These are phyloP conservation scores for Capsicum baccatum DNA, from an alignment of 257 asterid genomes.

Conservation along the genomic window DNA sequence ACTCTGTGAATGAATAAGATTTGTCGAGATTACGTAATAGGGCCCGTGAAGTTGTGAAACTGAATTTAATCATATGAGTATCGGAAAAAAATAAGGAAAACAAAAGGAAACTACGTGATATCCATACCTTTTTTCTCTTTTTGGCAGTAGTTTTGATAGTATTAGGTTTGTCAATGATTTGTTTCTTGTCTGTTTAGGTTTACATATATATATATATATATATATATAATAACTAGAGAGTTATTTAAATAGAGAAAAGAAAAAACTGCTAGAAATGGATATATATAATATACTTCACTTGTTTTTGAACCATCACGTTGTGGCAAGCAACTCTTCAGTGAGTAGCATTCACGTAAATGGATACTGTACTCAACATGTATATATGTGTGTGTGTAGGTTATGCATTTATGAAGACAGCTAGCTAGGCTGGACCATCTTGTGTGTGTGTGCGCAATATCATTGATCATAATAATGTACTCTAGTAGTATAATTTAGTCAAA, in stretches of 20 bases:
- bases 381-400: no score
- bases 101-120: background rate
- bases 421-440: background rate
- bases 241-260: background rate
- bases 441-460: background rate
- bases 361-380: no score
- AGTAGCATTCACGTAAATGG: slow-evolving; percentile 23
- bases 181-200: background rate
- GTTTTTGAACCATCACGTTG: background rate
- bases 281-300: background rate
- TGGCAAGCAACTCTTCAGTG: background rate
- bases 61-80: no score
- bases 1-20: no score
- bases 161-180: background rate
- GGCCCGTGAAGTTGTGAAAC: no score
- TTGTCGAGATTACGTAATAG: no score
- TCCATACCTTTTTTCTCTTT: background rate
- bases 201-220: no score
- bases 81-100: background rate
- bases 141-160: background rate
- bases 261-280: background rate
- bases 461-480: no score
- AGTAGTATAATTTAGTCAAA: no score
- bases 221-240: no score
- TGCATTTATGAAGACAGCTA: background rate